Base-by-base conservation (phyloP, 306 rosid species). In the Pyrus betulifolia region DNA sequence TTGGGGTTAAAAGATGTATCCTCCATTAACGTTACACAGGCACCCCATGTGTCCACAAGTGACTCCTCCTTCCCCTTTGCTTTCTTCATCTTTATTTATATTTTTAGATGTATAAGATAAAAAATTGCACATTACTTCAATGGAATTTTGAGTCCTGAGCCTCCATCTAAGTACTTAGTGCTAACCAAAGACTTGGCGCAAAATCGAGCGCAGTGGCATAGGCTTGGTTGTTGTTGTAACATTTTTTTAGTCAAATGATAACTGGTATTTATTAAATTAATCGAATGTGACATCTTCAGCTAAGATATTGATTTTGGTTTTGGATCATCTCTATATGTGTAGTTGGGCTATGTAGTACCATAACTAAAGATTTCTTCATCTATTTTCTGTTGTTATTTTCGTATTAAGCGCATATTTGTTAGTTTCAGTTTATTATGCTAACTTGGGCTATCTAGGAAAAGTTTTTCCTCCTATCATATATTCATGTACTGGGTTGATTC, bases 41-140 rank as follows among this genome's bases (percentile, higher is more conserved):
- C 98, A 94, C 79, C 97, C 98, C 0, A 89, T 88, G 96, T 90
- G 97, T 7, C 88, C 92, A 0, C 90, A 92, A 76, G 98, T 92
- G 74, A 92, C 95, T 85, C 80, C 78, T 3, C 70, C 45, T 12
- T 46, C 51, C 51, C 45, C 2, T 54, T 8, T 55, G 12, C 67
- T 49, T 38, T 38, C 9, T 19, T 54, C 30, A 3, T 74, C 25
- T 19, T 21, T 35, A 30, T 14, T 40, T 35, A 11, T 35, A 35
- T 5, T 38, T 38, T 38, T 38, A 38, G 2, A 38, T 38, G 42
- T 38, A 38, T 38, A 38, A 35, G 40, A 35, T 6, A 35, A 35
- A 35, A 6, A 38, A 38, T 38, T 38, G 42, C 42, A 7, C 42
- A 38, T 38, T 10, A 38, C 42, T 38, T 38, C 42, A 38, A 38